Evolutionary conservation across 805 yeast species (phyloP), one percentile per base, ranked within the genome.

Genomic region (Candida vartiovaarae): DNA sequence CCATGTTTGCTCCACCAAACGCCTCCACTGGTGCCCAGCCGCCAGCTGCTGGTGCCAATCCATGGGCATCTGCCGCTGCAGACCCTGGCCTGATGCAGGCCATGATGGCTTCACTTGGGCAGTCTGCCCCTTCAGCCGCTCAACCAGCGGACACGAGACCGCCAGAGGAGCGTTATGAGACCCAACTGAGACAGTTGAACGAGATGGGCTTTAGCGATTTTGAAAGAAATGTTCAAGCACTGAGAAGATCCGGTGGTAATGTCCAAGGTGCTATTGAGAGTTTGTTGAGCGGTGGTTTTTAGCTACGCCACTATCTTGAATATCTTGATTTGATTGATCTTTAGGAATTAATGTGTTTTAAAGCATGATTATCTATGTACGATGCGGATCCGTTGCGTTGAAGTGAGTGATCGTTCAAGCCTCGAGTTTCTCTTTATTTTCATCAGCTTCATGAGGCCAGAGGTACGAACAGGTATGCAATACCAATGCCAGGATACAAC

Each of bases 231-330:
- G 89, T 93, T 25, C 81, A 80, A 28, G 98, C 98, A 2, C 74
- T 93, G 56, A 80, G 97, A 68, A 80, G 98, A 66, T 80, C 91
- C 43, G 99, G 99, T 31, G 99, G 99, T 7, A 86, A 90, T 50
- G 97, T 91, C 26, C 96, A 91, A 67, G 97, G 97, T 38, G 99
- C 99, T 8, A 72, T 91, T 41, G 97, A 91, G 64, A 85, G 87
- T 42, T 68, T 90, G 54, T 72, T 90, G 45, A 83, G 74, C 48
- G 85, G 84, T 27, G 40, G 23, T 10, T 38, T 32, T 28, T 28
- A 28, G 30, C 30, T 28, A 28, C 20, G 20, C 20, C 20, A 1
- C 20, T 15, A 15, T 15, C 20, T 15, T 15, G 20, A 15, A 15
- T 15, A 15, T 15, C 20, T 15, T 15, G 20, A 15, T 15, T 15